Conservation (phyloP, 2,329 filamentous ascomycete species). For the Emmonsia crescens region DNA sequence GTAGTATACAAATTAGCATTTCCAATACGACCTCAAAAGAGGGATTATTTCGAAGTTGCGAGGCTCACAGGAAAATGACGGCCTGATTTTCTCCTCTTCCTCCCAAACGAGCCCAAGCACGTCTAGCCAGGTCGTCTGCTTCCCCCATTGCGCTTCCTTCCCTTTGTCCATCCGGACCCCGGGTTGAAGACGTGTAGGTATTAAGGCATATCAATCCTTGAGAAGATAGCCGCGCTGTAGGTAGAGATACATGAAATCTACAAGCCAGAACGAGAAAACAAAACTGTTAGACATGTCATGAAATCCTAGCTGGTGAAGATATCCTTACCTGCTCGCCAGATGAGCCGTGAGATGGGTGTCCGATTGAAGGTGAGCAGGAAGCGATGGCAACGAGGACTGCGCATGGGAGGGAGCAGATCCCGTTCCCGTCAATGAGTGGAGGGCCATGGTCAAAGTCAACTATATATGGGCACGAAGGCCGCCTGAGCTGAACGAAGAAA, state of each 20-base stretch:
- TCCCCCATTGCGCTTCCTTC: slow-evolving; percentile 87
- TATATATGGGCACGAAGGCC: background rate
- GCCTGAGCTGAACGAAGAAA: background rate
- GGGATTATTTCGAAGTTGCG: background rate
- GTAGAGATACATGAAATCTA: slow-evolving; percentile 83
- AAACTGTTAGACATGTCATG: background rate
- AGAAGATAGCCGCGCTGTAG: slow-evolving; percentile 79
- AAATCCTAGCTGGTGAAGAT: background rate
- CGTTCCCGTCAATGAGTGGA: slow-evolving; percentile 30
- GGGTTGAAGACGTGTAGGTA: slow-evolving; percentile 81
- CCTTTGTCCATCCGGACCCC: slow-evolving; percentile 80
- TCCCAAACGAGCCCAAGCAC: slow-evolving; percentile 75
- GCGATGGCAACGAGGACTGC: slow-evolving; percentile 75
- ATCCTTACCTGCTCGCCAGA: slow-evolving; percentile 38
- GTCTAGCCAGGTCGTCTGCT: slow-evolving; percentile 80
- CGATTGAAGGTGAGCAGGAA: slow-evolving; percentile 58
- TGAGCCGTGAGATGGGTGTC: slow-evolving; percentile 43
- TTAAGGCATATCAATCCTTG: slow-evolving; percentile 88
- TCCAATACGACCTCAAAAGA: background rate
- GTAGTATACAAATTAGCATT: slow-evolving; percentile 20
- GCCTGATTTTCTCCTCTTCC: slow-evolving; percentile 88
- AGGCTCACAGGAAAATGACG: slow-evolving; percentile 73
- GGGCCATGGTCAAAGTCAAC: slow-evolving; percentile 26
- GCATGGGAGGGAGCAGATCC: slow-evolving; percentile 48
- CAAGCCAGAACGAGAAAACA: slow-evolving; percentile 42